Conservation (phyloP, 805 yeast species). For the Wilhelminamyces savonicus region DNA sequence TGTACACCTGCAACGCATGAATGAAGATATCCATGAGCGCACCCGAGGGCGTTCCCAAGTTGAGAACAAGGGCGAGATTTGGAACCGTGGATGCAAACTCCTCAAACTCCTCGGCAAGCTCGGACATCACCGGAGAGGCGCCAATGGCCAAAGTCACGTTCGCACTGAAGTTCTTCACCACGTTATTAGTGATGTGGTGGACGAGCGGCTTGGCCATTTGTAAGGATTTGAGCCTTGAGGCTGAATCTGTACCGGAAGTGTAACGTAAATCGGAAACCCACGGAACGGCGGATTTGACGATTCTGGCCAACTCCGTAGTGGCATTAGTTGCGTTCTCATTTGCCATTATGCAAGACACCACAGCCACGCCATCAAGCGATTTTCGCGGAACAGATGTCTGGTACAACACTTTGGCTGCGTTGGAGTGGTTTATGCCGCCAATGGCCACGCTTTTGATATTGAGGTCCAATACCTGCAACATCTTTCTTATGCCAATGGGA, state of each 20-base stretch:
- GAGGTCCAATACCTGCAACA: constrained; percentile 39
- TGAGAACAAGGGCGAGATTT: constrained; percentile 52
- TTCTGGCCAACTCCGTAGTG: constrained; percentile 31
- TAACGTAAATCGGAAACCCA: constrained; percentile 2
- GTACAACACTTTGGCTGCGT: constrained; percentile 52
- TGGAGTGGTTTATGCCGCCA: constrained; percentile 68
- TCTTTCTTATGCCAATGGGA: constrained; percentile 52
- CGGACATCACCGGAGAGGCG: constrained; percentile 88
- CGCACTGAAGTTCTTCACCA: constrained; percentile 85
- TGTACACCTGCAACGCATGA: constrained; percentile 55
- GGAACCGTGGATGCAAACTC: constrained; percentile 54
- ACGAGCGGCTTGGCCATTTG: constrained; percentile 59
- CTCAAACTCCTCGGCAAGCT: constrained; percentile 55
- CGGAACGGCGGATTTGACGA: constrained; percentile 18
- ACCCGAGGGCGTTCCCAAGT: constrained; percentile 67
- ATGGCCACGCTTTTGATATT: constrained; percentile 62
- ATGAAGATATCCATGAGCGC: constrained; percentile 36
- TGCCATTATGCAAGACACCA: constrained; percentile 83
- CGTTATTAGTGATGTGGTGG: constrained; percentile 84
- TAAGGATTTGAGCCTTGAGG: too few relatives aligned
- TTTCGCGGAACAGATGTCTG: constrained; percentile 41
- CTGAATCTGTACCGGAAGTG: too few relatives aligned
- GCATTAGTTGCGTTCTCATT: constrained; percentile 45
- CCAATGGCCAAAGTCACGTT: constrained; percentile 80
- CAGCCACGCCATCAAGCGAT: constrained; percentile 74